phyloP scores from a whole-genome alignment of 805 yeast genomes.

The Jamesozyma piceae region DNA sequence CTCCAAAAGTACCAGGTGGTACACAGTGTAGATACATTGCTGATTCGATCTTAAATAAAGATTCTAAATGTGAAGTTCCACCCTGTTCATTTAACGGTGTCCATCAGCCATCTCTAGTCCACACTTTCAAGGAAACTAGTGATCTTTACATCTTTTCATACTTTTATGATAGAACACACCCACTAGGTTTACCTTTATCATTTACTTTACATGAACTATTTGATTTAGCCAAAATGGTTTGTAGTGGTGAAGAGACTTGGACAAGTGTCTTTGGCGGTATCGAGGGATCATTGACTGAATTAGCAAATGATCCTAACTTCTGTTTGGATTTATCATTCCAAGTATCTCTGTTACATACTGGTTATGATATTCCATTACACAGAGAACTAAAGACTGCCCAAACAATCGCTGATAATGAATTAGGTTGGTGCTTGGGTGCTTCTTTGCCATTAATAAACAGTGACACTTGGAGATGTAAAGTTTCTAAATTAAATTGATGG shows the following conservation, averaged over 20 bases:
- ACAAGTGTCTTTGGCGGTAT: conserved; percentile 53
- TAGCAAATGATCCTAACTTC: conserved; percentile 82
- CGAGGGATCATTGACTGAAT: conserved; percentile 54
- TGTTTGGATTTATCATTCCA: conserved; percentile 88
- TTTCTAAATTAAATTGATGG: conserved; percentile 2
- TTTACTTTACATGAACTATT: conserved; percentile 78
- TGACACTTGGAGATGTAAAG: conserved; percentile 60
- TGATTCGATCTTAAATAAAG: conserved; percentile 76
- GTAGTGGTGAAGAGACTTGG: conserved; percentile 77
- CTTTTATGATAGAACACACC: conserved; percentile 90
- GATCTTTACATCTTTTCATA: conserved; percentile 89
- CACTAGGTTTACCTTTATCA: conserved; percentile 87
- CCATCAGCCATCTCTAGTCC: conserved; percentile 85
- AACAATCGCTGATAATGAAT: conserved; percentile 77
- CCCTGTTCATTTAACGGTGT: conserved; percentile 97
- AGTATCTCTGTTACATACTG: conserved; percentile 84
- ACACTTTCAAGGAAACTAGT: conserved; percentile 58
- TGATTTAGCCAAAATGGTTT: conserved; percentile 74
- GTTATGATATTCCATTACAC: conserved; percentile 84
- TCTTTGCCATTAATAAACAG: conserved; percentile 78
- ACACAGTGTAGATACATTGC: conserved; percentile 82
- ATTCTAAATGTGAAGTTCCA: conserved; percentile 55
- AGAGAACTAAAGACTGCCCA: conserved; percentile 91
- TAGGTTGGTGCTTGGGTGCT: conserved; percentile 99
- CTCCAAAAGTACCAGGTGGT: conserved; percentile 56